phyloP scores from a whole-genome alignment of 257 asterid species.

The Solanum appendiculatum region DNA sequence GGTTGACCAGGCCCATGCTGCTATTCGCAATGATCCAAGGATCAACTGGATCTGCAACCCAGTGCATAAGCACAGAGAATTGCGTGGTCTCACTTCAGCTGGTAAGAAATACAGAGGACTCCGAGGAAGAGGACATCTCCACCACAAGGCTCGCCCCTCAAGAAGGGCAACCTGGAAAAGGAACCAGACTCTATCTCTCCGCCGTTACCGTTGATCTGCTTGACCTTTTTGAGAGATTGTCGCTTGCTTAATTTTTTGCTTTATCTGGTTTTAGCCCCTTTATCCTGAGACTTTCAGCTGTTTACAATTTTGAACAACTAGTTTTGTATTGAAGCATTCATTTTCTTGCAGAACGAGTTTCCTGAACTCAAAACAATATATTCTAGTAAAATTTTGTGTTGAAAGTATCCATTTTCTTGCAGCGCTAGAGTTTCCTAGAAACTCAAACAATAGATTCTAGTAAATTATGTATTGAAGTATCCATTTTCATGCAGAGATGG shows the following conservation, averaged over 20 bases:
- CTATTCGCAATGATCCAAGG: neutral
- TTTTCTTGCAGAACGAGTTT: neutral
- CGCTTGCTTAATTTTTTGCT: neutral
- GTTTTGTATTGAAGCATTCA: neutral
- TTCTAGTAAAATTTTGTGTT: neutral
- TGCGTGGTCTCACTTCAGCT: neutral
- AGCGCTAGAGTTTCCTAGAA: neutral
- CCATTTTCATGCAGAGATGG: neutral
- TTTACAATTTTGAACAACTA: neutral
- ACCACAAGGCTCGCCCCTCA: neutral
- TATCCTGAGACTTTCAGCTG: neutral
- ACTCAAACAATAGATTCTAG: neutral
- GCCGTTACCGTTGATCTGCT: neutral
- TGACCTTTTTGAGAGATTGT: neutral
- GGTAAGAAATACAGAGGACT: conserved; percentile 1
- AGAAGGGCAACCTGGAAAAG: conserved; percentile 1
- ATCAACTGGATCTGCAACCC: conserved; percentile 3
- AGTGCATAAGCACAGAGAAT: neutral
- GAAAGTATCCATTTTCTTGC: neutral
- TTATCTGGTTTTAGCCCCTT: neutral
- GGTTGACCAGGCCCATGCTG: neutral
- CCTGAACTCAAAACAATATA: neutral
- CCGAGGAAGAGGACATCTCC: neutral
- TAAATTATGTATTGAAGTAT: neutral
- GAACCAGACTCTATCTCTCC: neutral